A percentile compares a stretch with the other conserved stretches of the same genome.
Conservation (phyloP, 2,329 filamentous ascomycete genomes). For the Ophiocordyceps camponoti-saundersi region DNA sequence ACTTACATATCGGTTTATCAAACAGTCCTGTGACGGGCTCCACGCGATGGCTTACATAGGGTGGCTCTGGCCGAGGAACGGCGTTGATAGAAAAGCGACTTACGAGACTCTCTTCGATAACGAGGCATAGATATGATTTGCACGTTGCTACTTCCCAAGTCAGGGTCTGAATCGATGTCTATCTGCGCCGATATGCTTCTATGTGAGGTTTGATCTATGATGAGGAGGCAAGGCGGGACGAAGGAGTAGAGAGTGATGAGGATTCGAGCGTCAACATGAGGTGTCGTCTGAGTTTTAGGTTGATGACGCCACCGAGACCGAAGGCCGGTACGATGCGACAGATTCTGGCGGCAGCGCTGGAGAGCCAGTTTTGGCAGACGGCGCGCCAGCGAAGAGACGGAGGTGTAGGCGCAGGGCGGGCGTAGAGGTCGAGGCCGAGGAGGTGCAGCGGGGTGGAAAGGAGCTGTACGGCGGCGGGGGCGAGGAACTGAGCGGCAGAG, state of each 20-base stretch:
- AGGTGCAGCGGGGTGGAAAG: constrained; percentile 72
- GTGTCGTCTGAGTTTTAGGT: constrained; percentile 48
- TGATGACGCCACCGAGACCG: constrained; percentile 76
- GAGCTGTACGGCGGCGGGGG: constrained; percentile 65
- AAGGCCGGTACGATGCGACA: constrained; percentile 79
- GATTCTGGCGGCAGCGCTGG: constrained; percentile 59
- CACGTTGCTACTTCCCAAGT: too few species aligned
- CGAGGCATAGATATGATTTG: not conserved
- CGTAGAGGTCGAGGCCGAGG: constrained; percentile 74
- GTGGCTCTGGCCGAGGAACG: constrained; percentile 5
- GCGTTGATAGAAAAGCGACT: constrained; percentile 5
- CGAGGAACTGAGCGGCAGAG: constrained; percentile 60
- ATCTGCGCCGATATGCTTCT: not conserved
- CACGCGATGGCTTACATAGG: constrained; percentile 2
- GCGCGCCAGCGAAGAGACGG: constrained; percentile 40
- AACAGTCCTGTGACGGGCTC: not conserved
- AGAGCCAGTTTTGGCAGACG: constrained; percentile 59
- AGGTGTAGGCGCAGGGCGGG: constrained; percentile 32
- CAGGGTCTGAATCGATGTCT: too few species aligned
- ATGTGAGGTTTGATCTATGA: not conserved
- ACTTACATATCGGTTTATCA: constrained; percentile 1
- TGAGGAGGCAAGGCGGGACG: not conserved
- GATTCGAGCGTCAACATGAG: constrained; percentile 46
- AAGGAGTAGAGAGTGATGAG: not conserved
- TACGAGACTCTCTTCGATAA: constrained; percentile 1